Conservation (phyloP, 345 rosid species). For the Ceriops zippeliana region DNA sequence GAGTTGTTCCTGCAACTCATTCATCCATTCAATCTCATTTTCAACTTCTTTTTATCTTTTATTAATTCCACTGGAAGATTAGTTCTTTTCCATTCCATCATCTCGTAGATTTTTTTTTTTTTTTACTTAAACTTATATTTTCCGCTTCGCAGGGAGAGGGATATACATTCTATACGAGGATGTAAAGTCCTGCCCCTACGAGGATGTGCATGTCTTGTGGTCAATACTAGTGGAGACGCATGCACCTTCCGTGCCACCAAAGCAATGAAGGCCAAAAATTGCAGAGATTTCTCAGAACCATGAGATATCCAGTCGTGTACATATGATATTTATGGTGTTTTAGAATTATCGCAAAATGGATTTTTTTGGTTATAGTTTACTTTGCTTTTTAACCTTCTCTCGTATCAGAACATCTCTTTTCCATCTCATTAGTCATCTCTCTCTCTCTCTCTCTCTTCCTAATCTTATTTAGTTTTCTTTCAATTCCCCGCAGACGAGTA, state of each 20-base stretch:
- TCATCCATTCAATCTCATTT: too few species aligned
- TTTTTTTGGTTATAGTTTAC: slow-evolving; percentile 1
- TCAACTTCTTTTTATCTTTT: too few species aligned
- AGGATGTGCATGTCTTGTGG: slow-evolving; percentile 92
- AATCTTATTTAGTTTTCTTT: not conserved
- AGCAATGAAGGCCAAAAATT: slow-evolving; percentile 28
- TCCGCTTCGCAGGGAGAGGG: slow-evolving; percentile 56
- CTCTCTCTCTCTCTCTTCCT: not conserved
- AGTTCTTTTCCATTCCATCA: too few species aligned
- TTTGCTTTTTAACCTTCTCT: slow-evolving; percentile 10
- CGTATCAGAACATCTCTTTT: slow-evolving; percentile 15
- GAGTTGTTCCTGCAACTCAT: too few species aligned
- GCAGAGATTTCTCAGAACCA: slow-evolving; percentile 17
- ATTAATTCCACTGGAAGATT: too few species aligned
- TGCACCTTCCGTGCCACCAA: slow-evolving; percentile 43
- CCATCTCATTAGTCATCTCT: too few species aligned
- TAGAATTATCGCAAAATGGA: slow-evolving; percentile 3
- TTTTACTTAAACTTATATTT: not conserved
- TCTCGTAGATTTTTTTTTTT: too few species aligned
- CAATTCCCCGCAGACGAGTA: not conserved
- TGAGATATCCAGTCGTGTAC: slow-evolving; percentile 25
- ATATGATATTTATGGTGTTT: slow-evolving; percentile 38
- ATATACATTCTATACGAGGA: slow-evolving; percentile 83
- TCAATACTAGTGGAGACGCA: slow-evolving; percentile 88
- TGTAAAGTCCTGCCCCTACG: slow-evolving; percentile 83